Conservation (phyloP, 2,329 filamentous ascomycete species). For the Nothopassalora personata region DNA sequence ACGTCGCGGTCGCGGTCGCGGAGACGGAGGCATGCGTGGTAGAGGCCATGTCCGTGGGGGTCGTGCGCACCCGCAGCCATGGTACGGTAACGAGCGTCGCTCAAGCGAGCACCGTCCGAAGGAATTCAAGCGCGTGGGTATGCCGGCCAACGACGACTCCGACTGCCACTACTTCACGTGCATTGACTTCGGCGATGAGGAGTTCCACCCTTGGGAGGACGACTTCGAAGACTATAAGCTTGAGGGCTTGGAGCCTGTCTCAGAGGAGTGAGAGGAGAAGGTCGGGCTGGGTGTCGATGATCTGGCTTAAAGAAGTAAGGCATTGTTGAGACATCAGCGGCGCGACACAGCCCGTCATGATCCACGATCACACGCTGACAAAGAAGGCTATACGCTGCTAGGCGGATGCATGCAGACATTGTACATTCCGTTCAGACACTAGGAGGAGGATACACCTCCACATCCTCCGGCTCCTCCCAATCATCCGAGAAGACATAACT, state of each 20-base stretch:
- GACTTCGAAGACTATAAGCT: background rate
- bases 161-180: constrained; percentile 11
- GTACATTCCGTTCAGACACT: no score
- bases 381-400: no score
- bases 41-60: no score
- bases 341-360: no score
- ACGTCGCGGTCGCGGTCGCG: no score
- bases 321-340: no score
- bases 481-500: constrained; percentile 12
- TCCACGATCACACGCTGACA: no score
- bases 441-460: constrained; percentile 5
- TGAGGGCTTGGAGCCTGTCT: background rate
- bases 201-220: background rate
- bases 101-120: no score
- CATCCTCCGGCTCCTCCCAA: constrained; percentile 14
- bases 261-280: background rate
- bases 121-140: constrained; percentile 2
- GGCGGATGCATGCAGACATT: no score
- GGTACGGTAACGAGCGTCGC: no score
- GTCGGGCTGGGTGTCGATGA: background rate
- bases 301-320: background rate
- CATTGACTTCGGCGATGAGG: constrained; percentile 1
- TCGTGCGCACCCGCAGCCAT: no score
- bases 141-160: constrained; percentile 5
- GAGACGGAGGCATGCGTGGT: no score